phyloP scores from a whole-genome alignment of 2,329 filamentous ascomycete genomes.

The Sclerotinia minor region DNA sequence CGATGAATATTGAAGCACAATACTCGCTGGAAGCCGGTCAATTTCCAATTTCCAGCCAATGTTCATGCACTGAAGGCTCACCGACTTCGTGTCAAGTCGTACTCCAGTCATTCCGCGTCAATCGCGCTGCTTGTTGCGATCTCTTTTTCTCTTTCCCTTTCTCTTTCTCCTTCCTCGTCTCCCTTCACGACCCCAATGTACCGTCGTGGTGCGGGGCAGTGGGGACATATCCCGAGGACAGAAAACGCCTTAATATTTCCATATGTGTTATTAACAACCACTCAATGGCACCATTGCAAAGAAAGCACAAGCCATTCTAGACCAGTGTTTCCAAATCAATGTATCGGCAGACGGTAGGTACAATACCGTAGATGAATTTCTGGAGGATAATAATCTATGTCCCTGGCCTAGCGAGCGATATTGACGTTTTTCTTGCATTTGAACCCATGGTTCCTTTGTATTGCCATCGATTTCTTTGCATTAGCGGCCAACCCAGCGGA shows the following conservation, averaged over 20 bases:
- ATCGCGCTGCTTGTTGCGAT: conserved; percentile 33
- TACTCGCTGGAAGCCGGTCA: conserved; percentile 30
- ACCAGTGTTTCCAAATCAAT: conserved; percentile 22
- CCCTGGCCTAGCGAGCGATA: conserved; percentile 34
- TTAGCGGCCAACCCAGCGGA: conserved; percentile 41
- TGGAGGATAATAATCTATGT: conserved; percentile 35
- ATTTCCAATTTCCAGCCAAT: conserved; percentile 41
- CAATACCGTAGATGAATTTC: conserved; percentile 11
- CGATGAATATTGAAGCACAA: conserved; percentile 27
- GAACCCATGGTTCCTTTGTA: conserved; percentile 21
- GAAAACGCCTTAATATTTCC: conserved; percentile 17
- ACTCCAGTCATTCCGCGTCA: conserved; percentile 42
- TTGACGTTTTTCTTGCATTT: conserved; percentile 38
- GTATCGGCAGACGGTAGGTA: conserved; percentile 29
- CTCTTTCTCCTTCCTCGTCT: not conserved
- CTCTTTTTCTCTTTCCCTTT: not conserved
- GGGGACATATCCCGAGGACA: conserved; percentile 17
- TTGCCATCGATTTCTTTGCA: conserved; percentile 35
- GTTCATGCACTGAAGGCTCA: conserved; percentile 42
- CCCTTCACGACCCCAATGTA: conserved; percentile 17
- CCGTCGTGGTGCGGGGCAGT: conserved; percentile 41
- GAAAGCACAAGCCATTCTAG: conserved; percentile 21
- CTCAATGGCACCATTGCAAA: conserved; percentile 29
- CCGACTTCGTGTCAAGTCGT: conserved; percentile 44
- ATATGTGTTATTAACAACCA: conserved; percentile 31